Evolutionary conservation across 495 filamentous ascomycete genomes (phyloP).

Genomic region (Neurospora sp.): DNA sequence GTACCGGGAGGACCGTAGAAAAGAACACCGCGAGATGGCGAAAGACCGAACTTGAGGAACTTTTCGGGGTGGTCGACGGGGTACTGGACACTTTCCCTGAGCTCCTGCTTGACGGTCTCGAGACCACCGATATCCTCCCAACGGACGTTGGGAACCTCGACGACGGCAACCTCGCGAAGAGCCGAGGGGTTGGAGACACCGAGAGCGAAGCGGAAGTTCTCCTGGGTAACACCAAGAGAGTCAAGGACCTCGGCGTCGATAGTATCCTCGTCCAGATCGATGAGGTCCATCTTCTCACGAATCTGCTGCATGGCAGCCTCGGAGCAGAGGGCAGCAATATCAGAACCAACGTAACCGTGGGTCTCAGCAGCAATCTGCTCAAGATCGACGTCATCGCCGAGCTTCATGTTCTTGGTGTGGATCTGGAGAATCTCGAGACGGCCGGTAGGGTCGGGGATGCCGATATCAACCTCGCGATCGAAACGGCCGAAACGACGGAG

Average conservation of each 20-base stretch:
- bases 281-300: slow-evolving; percentile 99
- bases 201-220: slow-evolving; percentile 98
- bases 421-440: slow-evolving; percentile 98
- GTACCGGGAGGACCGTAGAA: slow-evolving; percentile 99
- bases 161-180: slow-evolving; percentile 95
- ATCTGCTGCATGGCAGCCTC: slow-evolving; percentile 99
- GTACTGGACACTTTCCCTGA: slow-evolving; percentile 98
- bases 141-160: slow-evolving; percentile 97
- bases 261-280: slow-evolving; percentile 97
- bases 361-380: slow-evolving; percentile 96
- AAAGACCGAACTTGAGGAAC: slow-evolving; percentile 99
- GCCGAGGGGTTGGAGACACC: slow-evolving; percentile 98
- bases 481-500: slow-evolving; percentile 96
- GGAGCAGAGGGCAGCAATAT: slow-evolving; percentile 97
- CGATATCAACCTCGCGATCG: slow-evolving; percentile 96
- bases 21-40: slow-evolving; percentile 93
- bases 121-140: slow-evolving; percentile 99
- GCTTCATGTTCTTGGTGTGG: slow-evolving; percentile 99
- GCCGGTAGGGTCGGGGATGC: slow-evolving; percentile 94
- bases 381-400: slow-evolving; percentile 91
- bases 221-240: slow-evolving; percentile 97
- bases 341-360: slow-evolving; percentile 97
- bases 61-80: slow-evolving; percentile 99
- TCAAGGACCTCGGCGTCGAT: slow-evolving; percentile 98
- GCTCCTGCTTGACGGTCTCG: slow-evolving; percentile 97